These are phyloP conservation scores for Sporothrix phasma DNA, from an alignment of 2,329 filamentous ascomycete genomes.

Conservation along the genomic window DNA sequence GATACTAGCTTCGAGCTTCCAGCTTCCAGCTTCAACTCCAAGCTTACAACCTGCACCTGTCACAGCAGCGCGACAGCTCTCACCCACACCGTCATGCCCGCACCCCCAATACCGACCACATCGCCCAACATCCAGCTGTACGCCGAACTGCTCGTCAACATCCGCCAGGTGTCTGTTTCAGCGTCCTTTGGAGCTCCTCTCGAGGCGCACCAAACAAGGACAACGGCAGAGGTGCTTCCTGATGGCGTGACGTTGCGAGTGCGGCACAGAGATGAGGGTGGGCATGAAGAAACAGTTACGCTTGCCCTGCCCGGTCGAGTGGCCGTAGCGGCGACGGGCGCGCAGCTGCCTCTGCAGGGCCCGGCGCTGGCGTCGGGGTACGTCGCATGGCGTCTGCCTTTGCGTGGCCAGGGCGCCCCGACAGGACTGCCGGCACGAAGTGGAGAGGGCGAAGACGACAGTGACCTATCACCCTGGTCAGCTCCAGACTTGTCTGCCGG, in stretches of 20 bases:
- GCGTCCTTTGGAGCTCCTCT: conserved; percentile 36
- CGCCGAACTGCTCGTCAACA: conserved; percentile 55
- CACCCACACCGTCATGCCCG: background rate
- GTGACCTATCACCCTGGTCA: conserved; percentile 41
- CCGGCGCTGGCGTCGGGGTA: conserved; percentile 23
- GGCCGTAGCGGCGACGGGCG: conserved; percentile 24
- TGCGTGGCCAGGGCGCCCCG: background rate
- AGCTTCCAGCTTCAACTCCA: too few relatives aligned
- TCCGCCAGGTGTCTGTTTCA: conserved; percentile 52
- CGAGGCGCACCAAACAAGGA: conserved; percentile 34
- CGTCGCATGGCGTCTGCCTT: conserved; percentile 43
- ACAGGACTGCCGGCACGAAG: background rate
- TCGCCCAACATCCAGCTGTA: conserved; percentile 37
- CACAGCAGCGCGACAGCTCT: background rate
- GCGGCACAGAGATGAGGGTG: conserved; percentile 30
- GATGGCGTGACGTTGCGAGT: conserved; percentile 37
- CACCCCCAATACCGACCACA: background rate
- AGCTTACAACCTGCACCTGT: too few relatives aligned
- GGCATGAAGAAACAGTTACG: conserved; percentile 21
- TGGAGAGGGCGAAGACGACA: conserved; percentile 6
- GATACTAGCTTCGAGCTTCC: too few relatives aligned
- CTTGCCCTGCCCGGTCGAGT: conserved; percentile 37
- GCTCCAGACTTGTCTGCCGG: conserved; percentile 37
- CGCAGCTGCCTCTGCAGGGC: conserved; percentile 22
- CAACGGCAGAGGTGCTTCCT: conserved; percentile 34